A percentile compares a stretch with the other conserved stretches of the same genome.
These are phyloP conservation scores for Trametes cinnabarina DNA, from an alignment of 768 basidiomycete genomes.

Conservation along the genomic window DNA sequence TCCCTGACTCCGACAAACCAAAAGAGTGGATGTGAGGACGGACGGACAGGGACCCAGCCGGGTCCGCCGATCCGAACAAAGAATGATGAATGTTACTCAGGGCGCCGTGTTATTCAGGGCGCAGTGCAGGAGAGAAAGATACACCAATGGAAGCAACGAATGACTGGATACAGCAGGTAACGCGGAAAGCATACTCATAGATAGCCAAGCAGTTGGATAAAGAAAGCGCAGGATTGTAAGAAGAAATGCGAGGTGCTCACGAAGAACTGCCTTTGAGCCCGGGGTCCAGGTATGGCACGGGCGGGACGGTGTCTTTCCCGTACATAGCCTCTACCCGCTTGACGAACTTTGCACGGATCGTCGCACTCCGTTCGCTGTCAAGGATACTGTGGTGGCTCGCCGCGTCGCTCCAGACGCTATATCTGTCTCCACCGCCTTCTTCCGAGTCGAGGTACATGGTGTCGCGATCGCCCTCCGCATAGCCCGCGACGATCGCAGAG, in stretches of 20 bases:
- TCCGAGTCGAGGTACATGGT: constrained; percentile 17
- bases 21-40: neutral
- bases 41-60: constrained; percentile 1
- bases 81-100: neutral
- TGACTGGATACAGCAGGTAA: neutral
- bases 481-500: constrained; percentile 15
- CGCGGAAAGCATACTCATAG: neutral
- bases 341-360: constrained; percentile 49
- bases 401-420: constrained; percentile 43
- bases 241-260: neutral
- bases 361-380: constrained; percentile 51
- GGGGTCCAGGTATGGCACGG: constrained; percentile 38
- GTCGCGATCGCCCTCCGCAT: constrained; percentile 10
- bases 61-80: neutral
- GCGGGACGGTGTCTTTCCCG: constrained; percentile 39
- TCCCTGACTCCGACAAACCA: neutral
- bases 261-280: neutral
- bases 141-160: neutral
- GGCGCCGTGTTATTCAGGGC: neutral
- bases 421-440: constrained; percentile 37
- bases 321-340: constrained; percentile 53
- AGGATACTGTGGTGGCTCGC: constrained; percentile 49
- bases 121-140: neutral
- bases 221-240: neutral
- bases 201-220: neutral